A percentile compares a stretch with the other conserved stretches of the same genome.
phyloP scores from a whole-genome alignment of 306 rosid genomes.

The Ammopiptanthus mongolicus region DNA sequence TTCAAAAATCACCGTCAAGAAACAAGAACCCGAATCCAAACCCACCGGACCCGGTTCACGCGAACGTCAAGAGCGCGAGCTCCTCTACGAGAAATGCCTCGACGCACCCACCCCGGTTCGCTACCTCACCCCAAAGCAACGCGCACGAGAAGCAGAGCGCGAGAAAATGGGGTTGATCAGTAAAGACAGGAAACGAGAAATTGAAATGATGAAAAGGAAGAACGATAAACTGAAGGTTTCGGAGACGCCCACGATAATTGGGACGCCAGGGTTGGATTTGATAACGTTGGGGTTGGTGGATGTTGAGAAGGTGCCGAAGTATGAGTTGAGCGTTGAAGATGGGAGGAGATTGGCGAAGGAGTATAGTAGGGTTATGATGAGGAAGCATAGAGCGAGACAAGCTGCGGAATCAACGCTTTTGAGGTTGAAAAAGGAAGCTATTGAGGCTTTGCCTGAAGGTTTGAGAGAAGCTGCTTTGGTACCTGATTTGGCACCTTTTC shows the following conservation, averaged over 20 bases:
- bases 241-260: slow-evolving; percentile 54
- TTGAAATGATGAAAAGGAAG: slow-evolving; percentile 55
- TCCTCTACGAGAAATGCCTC: slow-evolving; percentile 55
- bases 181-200: slow-evolving; percentile 72
- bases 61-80: slow-evolving; percentile 49
- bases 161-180: slow-evolving; percentile 81
- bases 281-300: slow-evolving; percentile 71
- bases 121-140: slow-evolving; percentile 34
- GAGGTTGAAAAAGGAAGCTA: slow-evolving; percentile 70
- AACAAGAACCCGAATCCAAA: slow-evolving; percentile 8
- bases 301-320: slow-evolving; percentile 65
- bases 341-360: slow-evolving; percentile 85
- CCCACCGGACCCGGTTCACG: slow-evolving; percentile 35
- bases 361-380: slow-evolving; percentile 82
- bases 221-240: slow-evolving; percentile 39
- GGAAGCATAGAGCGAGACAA: slow-evolving; percentile 70
- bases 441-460: slow-evolving; percentile 76
- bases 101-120: slow-evolving; percentile 74
- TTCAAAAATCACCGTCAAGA: slow-evolving; percentile 25
- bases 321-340: slow-evolving; percentile 70
- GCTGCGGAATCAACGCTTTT: slow-evolving; percentile 66
- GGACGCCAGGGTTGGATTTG: slow-evolving; percentile 74
- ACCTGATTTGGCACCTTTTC: slow-evolving; percentile 75
- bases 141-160: slow-evolving; percentile 60
- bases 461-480: slow-evolving; percentile 76